Evolutionary conservation across 2,329 filamentous ascomycete species (phyloP), one percentile per base, ranked within the genome.

Genomic region (Elsinoe arachidis): DNA sequence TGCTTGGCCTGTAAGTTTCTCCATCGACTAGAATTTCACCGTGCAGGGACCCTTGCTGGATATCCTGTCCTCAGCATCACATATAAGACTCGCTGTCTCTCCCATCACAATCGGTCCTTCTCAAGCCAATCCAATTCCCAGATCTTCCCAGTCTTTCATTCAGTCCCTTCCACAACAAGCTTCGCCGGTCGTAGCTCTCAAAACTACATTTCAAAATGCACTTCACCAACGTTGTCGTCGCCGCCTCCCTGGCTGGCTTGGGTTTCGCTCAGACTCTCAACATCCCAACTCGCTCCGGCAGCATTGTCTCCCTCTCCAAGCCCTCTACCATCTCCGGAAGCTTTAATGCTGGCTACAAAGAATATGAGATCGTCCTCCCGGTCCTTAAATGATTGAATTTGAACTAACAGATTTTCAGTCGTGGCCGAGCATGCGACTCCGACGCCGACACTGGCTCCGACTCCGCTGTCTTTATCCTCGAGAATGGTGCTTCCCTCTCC

Each of bases 391-490:
- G n/a, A n/a, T n/a, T n/a, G n/a, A n/a, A n/a, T n/a, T n/a, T n/a
- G 7, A 71, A 67, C 10, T 70, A 74, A n/a, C 39, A 43, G 15
- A 43, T 9, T 43, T 6, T 43, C 12, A 69, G 70, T 59, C 75
- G 77, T 58, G 73, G 69, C 59, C 67, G 67, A 6, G 66, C 68
- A 33, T 78, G 74, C 66, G 63, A 63, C 15, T 74, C 71, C 11
- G 73, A 77, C 59, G 60, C 59, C 23, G 76, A 77, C 60, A 74
- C 73, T 17, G 75, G 73, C 15, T 70, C 77, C 54, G 64, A 65
- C 0, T 67, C 73, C 52, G 76, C 78, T 47, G 78, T 81, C 66
- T 81, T 81, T 72, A 70, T 77, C 60, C 70, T 81, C 56, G 71
- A 76, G 65, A 70, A 74, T 51, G 78, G 78, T 34, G 79, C 74